phyloP scores from a whole-genome alignment of 495 filamentous ascomycete species.

The Hypoxylon crocopeplum region DNA sequence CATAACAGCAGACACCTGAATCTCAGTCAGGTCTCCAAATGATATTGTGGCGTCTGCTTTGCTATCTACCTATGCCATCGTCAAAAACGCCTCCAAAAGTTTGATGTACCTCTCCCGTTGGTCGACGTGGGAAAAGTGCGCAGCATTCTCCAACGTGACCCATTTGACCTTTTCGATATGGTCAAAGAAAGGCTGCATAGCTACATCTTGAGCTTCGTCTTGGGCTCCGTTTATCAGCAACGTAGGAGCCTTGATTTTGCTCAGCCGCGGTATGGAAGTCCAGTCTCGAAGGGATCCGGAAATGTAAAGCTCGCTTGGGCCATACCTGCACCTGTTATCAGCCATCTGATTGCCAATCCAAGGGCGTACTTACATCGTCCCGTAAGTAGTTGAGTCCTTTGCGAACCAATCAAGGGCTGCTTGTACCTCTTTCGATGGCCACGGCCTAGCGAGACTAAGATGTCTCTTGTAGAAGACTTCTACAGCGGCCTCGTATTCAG shows the following conservation, averaged over 20 bases:
- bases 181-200: slow-evolving; percentile 53
- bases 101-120: slow-evolving; percentile 48
- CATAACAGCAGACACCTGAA: too few relatives aligned
- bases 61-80: neutral
- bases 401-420: slow-evolving; percentile 31
- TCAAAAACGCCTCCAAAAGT: slow-evolving; percentile 30
- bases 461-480: slow-evolving; percentile 51
- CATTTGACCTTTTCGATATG: slow-evolving; percentile 54
- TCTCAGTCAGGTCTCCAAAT: too few relatives aligned
- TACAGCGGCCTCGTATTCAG: slow-evolving; percentile 54
- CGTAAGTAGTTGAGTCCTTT: slow-evolving; percentile 51
- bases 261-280: slow-evolving; percentile 34
- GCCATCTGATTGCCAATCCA: too few relatives aligned
- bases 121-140: slow-evolving; percentile 55
- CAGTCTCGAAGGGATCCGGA: slow-evolving; percentile 23
- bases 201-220: slow-evolving; percentile 56
- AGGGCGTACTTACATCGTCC: slow-evolving; percentile 54
- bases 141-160: slow-evolving; percentile 51
- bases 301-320: slow-evolving; percentile 27
- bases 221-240: slow-evolving; percentile 59
- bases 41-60: too few relatives aligned
- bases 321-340: too few relatives aligned
- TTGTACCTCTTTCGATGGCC: slow-evolving; percentile 41
- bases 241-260: slow-evolving; percentile 48
- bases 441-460: slow-evolving; percentile 48